Evolutionary conservation across 2,329 filamentous ascomycete species (phyloP).

Genomic region (Epichloe coenophiala): DNA sequence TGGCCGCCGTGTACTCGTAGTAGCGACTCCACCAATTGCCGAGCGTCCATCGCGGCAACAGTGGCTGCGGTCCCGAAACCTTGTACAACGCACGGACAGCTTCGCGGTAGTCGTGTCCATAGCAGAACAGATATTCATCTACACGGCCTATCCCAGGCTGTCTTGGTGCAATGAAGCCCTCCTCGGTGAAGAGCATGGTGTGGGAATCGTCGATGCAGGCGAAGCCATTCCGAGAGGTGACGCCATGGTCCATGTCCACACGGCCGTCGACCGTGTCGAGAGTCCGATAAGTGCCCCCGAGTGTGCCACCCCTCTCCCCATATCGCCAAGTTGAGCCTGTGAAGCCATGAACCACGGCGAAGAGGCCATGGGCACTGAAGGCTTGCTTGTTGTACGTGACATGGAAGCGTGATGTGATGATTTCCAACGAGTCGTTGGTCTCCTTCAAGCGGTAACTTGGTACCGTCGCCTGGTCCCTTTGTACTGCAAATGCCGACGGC

Average conservation of each 20-base stretch:
- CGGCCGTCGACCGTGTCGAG: conserved; percentile 40
- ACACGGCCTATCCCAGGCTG: conserved; percentile 26
- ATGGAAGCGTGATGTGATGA: conserved; percentile 41
- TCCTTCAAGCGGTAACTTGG: conserved; percentile 35
- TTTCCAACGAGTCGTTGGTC: conserved; percentile 32
- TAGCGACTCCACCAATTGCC: conserved; percentile 57
- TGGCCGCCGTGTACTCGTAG: conserved; percentile 39
- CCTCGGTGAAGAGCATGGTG: conserved; percentile 41
- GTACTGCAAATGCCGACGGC: conserved; percentile 47
- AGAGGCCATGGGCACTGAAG: conserved; percentile 38
- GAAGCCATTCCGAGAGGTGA: conserved; percentile 37
- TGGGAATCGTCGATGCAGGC: conserved; percentile 39
- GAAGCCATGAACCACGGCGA: conserved; percentile 27
- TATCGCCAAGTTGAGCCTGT: conserved; percentile 34
- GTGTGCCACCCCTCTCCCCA: conserved; percentile 26
- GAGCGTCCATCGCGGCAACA: conserved; percentile 42
- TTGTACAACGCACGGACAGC: conserved; percentile 41
- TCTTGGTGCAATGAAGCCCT: conserved; percentile 38
- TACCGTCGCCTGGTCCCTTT: conserved; percentile 28
- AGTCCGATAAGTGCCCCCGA: conserved; percentile 38
- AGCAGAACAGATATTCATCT: conserved; percentile 47
- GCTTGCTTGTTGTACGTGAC: conserved; percentile 43
- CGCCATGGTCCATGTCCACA: conserved; percentile 32
- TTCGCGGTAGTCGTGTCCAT: conserved; percentile 40
- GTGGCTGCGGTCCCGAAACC: conserved; percentile 41